Evolutionary conservation across 805 yeast genomes (phyloP), one percentile per base, ranked within the genome.

Genomic region (Hemisphaericaspora nanyangensis): DNA sequence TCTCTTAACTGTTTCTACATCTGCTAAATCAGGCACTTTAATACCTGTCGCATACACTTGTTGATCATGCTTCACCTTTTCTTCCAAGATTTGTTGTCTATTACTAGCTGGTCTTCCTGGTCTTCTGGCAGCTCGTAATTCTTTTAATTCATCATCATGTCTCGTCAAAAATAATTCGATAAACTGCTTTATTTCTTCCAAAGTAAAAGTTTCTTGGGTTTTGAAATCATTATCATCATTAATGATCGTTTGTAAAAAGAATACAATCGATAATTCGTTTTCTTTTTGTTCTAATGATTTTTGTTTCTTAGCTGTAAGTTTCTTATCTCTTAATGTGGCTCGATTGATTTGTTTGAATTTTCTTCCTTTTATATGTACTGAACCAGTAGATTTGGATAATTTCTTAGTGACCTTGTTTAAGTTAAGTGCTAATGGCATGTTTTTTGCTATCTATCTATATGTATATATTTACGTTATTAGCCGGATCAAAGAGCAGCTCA

Each of bases 81-180:
- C 76, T 49, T 85, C 83, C 41, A 89, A 59, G 17, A 76, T 52
- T 47, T 79, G 80, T 52, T 87, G 95, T 54, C 79, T 79, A 44
- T 75, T 76, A 5, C 85, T 62, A 13, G 85, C 74, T 7, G 99
- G 96, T 64, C 98, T 76, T 13, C 95, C 95, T n/a, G 89, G 79
- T 56, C 95, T 77, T 68, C 95, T 77, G 39, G 72, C 77, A 5
- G 57, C 61, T 44, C 73, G 76, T 40, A 86, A 65, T 37, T 68
- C 68, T n/a, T 74, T 74, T 37, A 91, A 57, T 56, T 90, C 97
- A 12, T 77, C 88, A 51, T 83, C 85, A 52, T 81, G 82, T 58
- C 96, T 75, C 12, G 73, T 58, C 11, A 90, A 65, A 71, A 54
- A 86, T 28, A 76, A 76, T 42, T 76, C 76, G 35, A 86, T 70